Evolutionary conservation across 1,284 basidiomycete genomes (phyloP), one percentile per base, ranked within the genome.

Genomic region (Microstroma glucosiphilum): DNA sequence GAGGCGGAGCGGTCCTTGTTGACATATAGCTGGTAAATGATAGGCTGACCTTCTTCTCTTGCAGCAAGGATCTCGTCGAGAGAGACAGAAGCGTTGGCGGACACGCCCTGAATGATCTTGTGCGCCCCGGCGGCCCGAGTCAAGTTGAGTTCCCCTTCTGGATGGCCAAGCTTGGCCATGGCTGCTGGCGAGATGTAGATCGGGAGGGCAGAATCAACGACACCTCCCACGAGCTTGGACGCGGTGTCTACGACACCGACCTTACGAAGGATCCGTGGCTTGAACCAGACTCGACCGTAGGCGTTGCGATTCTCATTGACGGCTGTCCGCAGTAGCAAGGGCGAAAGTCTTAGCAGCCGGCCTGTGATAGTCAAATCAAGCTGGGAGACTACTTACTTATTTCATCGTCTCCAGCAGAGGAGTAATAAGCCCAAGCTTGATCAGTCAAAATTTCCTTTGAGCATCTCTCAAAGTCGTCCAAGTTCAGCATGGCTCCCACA

Each of bases 91-190:
- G 92, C 86, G 77, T 93, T 92, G 49, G 86, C 87, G 4, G 91
- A 93, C 58, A 81, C 88, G 84, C 90, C 91, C 76, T 94, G 91
- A 57, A 92, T 88, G 65, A 92, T 87, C 26, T 85, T 85, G 1
- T 85, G 84, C 56, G 83, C 82, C n/a, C 84, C 86, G 6, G 87
- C 87, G 1, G 87, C 92, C 56, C 83, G 83, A 1, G 89, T 89
- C 63, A 94, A 86, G 80, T 92, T 93, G 53, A 93, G 82, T 80
- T 96, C 92, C 19, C 92, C 92, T 62, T 93, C 90, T 0, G 91
- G 90, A 75, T 96, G 92, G 1, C 91, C 91, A 2, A 94, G 83
- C 72, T 88, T 89, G n/a, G 91, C 91, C 67, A 93, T 86, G 4
- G 91, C 92, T 23, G 89, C 89, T 13, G 89, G 90, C 54, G 86